Evolutionary conservation across 306 rosid genomes (phyloP), one percentile per base, ranked within the genome.

Genomic region (Benincasa hispida): DNA sequence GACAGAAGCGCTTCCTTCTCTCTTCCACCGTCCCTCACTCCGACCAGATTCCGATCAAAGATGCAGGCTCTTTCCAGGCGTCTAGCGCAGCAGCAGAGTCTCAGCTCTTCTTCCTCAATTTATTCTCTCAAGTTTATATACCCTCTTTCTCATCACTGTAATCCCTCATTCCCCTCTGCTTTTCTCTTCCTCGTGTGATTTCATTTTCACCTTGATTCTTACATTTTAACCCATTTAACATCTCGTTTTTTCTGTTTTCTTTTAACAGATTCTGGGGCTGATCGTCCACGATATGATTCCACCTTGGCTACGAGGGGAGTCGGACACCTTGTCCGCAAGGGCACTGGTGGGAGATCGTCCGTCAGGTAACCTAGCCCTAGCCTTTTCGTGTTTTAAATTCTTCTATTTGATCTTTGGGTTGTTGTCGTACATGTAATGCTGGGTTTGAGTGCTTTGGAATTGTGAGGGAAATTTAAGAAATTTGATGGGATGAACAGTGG

Each of bases 341-440:
- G 99, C 79, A 95, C 99, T 1, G 99, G 99, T 74, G 99, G 99
- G 72, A 88, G 99, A 83, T 95, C 99, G 12, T 95, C 99, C 39
- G 99, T 95, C 32, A 95, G 99, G 99, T 91, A 76, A 47, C 27
- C 32, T 91, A 76, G 32, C 37, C 32, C 35, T 57, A 53, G 57
- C 24, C 66, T 32, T 32, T 28, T 27, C 27, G 24, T 72, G 50
- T 77, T 67, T n/a, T 77, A 28, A 5, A 14, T 47, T 66, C 25
- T 1, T 15, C 10, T 66, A 12, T 57, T 76, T 35, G 60, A 76
- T 37, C 34, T 19, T 9, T 11, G 28, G 9, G 28, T n/a, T 14
- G 10, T 13, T 69, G 34, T 69, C 8, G 37, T 45, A 25, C 0
- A 24, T 24, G n/a, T 12, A 42, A 25, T 69, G 57, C 34, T 69